Percentiles rank a stretch among this genome's conserved stretches.
phyloP scores from a whole-genome alignment of 306 rosid species.

The Vigna angularis region DNA sequence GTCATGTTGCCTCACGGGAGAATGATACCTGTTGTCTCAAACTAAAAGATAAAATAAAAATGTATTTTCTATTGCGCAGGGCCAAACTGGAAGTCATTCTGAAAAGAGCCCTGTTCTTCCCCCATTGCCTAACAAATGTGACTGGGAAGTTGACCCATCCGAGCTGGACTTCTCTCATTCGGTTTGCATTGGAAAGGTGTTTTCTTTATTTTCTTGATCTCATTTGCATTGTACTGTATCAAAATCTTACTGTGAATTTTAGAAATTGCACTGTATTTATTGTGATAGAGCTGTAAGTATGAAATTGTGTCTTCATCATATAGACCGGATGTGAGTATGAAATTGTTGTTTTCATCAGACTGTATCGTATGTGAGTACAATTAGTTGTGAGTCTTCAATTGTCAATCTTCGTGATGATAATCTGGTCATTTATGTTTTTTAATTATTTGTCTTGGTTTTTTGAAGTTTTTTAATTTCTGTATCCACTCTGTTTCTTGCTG shows the following conservation, averaged over 20 bases:
- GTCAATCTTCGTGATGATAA: not conserved
- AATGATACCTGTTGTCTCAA: too few relatives aligned
- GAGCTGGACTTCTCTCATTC: constrained; percentile 90
- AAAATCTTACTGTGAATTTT: not conserved
- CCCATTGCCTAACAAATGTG: constrained; percentile 91
- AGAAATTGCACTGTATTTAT: constrained; percentile 17
- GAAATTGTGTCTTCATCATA: not conserved
- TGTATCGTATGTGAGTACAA: not conserved
- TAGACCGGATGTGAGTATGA: constrained; percentile 4
- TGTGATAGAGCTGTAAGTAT: constrained; percentile 7
- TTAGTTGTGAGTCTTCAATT: constrained; percentile 5
- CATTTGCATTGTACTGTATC: not conserved
- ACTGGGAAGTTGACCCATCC: constrained; percentile 94
- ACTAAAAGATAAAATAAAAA: not conserved
- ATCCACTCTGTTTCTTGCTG: not conserved
- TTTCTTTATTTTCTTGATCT: constrained; percentile 28
- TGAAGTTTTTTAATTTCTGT: not conserved
- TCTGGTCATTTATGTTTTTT: constrained; percentile 2
- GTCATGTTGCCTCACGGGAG: too few relatives aligned
- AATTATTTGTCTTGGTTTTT: constrained; percentile 6
- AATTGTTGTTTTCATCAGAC: constrained; percentile 1
- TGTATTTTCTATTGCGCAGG: constrained; percentile 52
- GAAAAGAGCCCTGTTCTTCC: constrained; percentile 77
- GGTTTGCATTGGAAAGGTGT: constrained; percentile 82
- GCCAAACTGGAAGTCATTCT: constrained; percentile 91